Evolutionary conservation across 495 filamentous ascomycete species (phyloP).

Genomic region (Thermothielavioides terrestris): DNA sequence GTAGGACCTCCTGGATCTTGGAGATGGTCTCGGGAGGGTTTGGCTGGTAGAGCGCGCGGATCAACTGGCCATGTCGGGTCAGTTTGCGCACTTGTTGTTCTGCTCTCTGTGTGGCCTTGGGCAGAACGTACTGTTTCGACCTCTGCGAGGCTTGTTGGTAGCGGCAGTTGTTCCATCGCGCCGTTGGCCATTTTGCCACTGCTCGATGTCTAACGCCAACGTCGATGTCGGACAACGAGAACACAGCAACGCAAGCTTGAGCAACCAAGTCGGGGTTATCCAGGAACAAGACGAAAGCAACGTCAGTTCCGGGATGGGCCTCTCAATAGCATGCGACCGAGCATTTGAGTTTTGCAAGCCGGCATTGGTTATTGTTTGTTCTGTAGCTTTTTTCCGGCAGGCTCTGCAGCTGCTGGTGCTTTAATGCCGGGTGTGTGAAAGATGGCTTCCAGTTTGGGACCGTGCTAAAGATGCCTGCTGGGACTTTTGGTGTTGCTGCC

Average conservation of each 20-base stretch:
- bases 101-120: background rate
- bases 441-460: background rate
- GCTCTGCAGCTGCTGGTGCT: background rate
- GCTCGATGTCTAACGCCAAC: background rate
- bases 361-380: background rate
- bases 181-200: background rate
- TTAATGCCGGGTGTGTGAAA: background rate
- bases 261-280: background rate
- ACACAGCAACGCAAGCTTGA: no score
- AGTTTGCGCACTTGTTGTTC: background rate
- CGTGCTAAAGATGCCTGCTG: background rate
- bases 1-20: constrained; percentile 67
- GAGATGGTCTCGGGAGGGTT: constrained; percentile 51
- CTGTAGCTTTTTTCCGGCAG: background rate
- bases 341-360: background rate
- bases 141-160: constrained; percentile 33
- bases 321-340: background rate
- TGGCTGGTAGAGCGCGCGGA: constrained; percentile 63
- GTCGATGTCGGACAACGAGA: background rate
- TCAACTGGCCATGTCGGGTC: constrained; percentile 36
- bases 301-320: background rate
- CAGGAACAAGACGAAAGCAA: background rate
- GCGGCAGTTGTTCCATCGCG: constrained; percentile 23
- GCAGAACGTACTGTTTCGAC: constrained; percentile 33
- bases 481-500: no score